These are phyloP conservation scores for Colletotrichum destructivum DNA, from an alignment of 2,329 filamentous ascomycete genomes.

Conservation along the genomic window DNA sequence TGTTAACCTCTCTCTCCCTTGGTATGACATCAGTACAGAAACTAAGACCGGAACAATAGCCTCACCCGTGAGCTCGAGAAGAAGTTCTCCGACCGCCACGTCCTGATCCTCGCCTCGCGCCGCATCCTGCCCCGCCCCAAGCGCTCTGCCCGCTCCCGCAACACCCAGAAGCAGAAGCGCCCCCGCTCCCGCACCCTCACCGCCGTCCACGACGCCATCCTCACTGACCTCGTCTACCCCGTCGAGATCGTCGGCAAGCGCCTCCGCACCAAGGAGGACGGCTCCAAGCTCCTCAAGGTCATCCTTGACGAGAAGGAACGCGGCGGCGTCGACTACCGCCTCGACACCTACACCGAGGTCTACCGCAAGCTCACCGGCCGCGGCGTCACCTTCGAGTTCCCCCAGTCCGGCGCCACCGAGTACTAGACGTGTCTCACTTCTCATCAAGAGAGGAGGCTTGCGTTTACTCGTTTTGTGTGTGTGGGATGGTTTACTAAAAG, in stretches of 20 bases:
- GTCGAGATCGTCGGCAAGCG: constrained; percentile 99
- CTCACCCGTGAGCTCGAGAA: constrained; percentile 99
- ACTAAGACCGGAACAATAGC: constrained; percentile 63
- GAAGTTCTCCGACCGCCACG: constrained; percentile 99
- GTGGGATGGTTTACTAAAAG: constrained; percentile 26
- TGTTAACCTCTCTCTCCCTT: constrained; percentile 54
- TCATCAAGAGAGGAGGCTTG: constrained; percentile 20
- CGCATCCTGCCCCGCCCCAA: constrained; percentile 99
- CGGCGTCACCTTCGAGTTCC: constrained; percentile 98
- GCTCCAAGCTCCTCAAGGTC: constrained; percentile 98
- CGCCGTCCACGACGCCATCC: constrained; percentile 98
- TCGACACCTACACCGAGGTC: constrained; percentile 99
- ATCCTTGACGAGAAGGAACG: constrained; percentile 99
- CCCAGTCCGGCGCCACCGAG: constrained; percentile 83
- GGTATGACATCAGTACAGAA: neutral
- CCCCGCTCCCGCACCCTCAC: constrained; percentile 98
- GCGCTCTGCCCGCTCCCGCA: constrained; percentile 96
- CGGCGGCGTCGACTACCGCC: constrained; percentile 98
- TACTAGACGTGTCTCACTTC: constrained; percentile 69
- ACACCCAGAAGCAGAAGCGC: constrained; percentile 98
- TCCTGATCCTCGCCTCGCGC: constrained; percentile 98
- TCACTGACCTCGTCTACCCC: constrained; percentile 97
- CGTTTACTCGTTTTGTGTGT: constrained; percentile 31
- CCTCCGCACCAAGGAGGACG: constrained; percentile 98
- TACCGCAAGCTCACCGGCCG: constrained; percentile 98